Base-by-base conservation (phyloP, 371 early-diverging fungal species). In the Gilbertella persicaria region DNA sequence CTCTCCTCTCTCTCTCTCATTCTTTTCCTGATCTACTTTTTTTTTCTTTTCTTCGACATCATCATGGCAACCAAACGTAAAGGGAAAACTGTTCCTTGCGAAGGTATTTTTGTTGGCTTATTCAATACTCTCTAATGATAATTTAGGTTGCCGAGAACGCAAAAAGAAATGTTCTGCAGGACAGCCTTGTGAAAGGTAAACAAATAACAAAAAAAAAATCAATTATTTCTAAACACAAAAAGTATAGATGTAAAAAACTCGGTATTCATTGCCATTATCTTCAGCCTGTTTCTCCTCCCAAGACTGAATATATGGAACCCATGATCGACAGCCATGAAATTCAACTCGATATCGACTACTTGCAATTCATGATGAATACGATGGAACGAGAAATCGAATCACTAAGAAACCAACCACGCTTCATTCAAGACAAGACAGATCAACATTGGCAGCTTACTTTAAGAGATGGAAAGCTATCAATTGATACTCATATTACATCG, bases 111-210 rank as follows among this genome's bases (percentile, higher is more conserved):
- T 9, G 5, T 28, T 28, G 28, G 28, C 28, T 12, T 33, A 9
- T 8, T 17, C 12, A n/a, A 49, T 16, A 14, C 2, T 16, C 10
- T 25, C 7, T 16, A 19, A n/a, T 16, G 17, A 33, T 25, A n/a
- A 24, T 21, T n/a, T 3, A 74, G 75, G 71, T 26, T 75, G 75
- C 40, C 66, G 75, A 58, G 75, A 75, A 56, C 59, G 71, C 30
- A 75, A 75, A 45, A 71, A 71, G 41, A 75, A 75, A 50, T 75
- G 75, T 36, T 57, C 65, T 38, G 59, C 64, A 1, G 75, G 67
- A 12, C 64, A 60, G 9, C 75, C 75, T 35, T 75, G 75, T 41
- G 69, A 71, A 50, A 62, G 75, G 75, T 75, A 62, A 43, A 23
- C 2, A n/a, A 30, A 24, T 36, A 20, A 10, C 13, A 13, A 21